Evolutionary conservation across 1,284 basidiomycete species (phyloP).

Genomic region (Apiotrichum mycotoxinovorans): DNA sequence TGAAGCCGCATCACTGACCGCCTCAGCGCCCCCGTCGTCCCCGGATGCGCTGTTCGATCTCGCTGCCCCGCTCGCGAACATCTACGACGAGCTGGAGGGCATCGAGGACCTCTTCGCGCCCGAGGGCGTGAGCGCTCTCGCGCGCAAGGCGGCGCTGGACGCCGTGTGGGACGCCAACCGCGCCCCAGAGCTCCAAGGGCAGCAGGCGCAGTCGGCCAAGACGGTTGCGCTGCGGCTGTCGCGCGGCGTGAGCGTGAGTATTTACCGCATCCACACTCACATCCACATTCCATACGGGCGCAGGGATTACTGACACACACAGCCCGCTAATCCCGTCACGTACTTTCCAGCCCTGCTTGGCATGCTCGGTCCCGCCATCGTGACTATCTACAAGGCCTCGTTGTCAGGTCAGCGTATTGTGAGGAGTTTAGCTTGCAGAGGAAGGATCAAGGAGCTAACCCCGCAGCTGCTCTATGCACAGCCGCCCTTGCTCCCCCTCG

Average conservation of each 20-base stretch:
- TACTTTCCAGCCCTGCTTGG: constrained; percentile 37
- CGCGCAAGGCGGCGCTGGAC: constrained; percentile 15
- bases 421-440: background rate
- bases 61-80: constrained; percentile 19
- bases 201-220: constrained; percentile 5
- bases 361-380: constrained; percentile 37
- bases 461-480: constrained; percentile 41
- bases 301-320: background rate
- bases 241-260: constrained; percentile 10
- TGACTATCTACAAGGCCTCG: constrained; percentile 40
- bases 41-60: constrained; percentile 28
- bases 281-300: no score
- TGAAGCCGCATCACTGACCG: background rate
- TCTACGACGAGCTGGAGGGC: constrained; percentile 34
- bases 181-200: constrained; percentile 4
- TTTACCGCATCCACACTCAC: background rate
- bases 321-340: constrained; percentile 34
- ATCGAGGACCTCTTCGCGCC: constrained; percentile 17
- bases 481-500: constrained; percentile 39
- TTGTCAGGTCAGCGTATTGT: constrained; percentile 41
- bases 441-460: no score
- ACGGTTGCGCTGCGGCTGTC: constrained; percentile 9
- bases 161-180: constrained; percentile 14
- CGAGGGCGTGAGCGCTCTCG: background rate
- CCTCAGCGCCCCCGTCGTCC: constrained; percentile 14